These are phyloP conservation scores for Cyberlindnera americana DNA, from an alignment of 805 yeast species.

Conservation along the genomic window DNA sequence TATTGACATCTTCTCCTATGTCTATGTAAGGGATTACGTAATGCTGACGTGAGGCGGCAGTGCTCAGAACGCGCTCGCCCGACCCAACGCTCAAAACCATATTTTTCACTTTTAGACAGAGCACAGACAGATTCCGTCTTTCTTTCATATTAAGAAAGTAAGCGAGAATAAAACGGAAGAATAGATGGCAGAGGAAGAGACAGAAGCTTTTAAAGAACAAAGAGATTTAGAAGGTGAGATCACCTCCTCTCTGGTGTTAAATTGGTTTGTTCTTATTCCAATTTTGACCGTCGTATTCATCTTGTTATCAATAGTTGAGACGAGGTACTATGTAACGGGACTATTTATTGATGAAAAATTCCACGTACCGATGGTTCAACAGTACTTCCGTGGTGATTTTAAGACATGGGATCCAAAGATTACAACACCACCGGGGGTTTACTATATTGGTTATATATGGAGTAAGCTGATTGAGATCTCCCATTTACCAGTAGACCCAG, in stretches of 20 bases:
- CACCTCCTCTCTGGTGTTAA: constrained; percentile 25
- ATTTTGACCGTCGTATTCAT: constrained; percentile 26
- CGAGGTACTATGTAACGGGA: constrained; percentile 29
- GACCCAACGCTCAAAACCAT: no score
- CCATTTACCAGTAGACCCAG: constrained; percentile 27
- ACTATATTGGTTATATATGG: constrained; percentile 43
- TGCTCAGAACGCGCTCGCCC: no score
- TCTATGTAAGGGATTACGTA: no score
- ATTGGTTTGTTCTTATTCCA: constrained; percentile 34
- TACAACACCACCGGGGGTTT: constrained; percentile 96
- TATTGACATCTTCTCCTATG: no score
- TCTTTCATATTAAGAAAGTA: no score
- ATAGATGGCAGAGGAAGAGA: neutral
- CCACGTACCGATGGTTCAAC: constrained; percentile 76
- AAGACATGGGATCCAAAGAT: constrained; percentile 81
- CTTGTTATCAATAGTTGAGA: constrained; percentile 27
- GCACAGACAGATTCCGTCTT: no score
- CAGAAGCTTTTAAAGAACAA: neutral
- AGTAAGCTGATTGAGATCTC: constrained; percentile 24
- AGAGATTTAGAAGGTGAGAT: constrained; percentile 28
- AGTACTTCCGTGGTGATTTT: constrained; percentile 60
- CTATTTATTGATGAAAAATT: constrained; percentile 70
- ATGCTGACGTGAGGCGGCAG: neutral
- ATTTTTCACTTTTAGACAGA: no score
- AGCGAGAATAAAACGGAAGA: no score